A percentile compares a stretch with the other conserved stretches of the same genome.
Evolutionary conservation across 225 moss, liverwort and hornwort species (phyloP).

Genomic region (Polytrichum formosum): DNA sequence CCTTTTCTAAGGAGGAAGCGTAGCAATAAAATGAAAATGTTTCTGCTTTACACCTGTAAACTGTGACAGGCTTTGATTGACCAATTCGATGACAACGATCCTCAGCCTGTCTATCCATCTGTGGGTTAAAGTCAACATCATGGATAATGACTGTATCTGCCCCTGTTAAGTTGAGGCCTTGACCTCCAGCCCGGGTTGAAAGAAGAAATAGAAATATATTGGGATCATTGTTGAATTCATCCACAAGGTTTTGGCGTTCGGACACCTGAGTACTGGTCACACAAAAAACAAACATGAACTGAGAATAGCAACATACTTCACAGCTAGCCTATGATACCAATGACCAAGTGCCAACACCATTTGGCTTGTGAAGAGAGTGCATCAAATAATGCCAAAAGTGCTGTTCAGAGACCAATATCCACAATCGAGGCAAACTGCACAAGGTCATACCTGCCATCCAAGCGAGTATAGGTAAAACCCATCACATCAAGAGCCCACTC

Average conservation of each 20-base stretch:
- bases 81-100: slow-evolving; percentile 98
- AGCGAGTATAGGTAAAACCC: slow-evolving; percentile 72
- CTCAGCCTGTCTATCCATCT: slow-evolving; percentile 99
- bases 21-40: too few species aligned
- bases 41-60: slow-evolving; percentile 53
- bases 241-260: slow-evolving; percentile 82
- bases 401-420: too few species aligned
- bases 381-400: too few species aligned
- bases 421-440: background rate
- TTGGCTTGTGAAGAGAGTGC: too few species aligned
- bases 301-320: background rate
- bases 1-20: too few species aligned
- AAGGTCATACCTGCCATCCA: slow-evolving; percentile 74
- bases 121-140: slow-evolving; percentile 98
- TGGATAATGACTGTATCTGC: slow-evolving; percentile 97
- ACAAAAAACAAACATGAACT: background rate
- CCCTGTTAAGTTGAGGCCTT: slow-evolving; percentile 89
- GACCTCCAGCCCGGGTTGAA: slow-evolving; percentile 95
- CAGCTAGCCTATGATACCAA: too few species aligned
- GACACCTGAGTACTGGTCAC: slow-evolving; percentile 72
- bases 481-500: slow-evolving; percentile 96
- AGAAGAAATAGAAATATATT: slow-evolving; percentile 80
- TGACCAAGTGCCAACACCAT: too few species aligned
- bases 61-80: slow-evolving; percentile 86
- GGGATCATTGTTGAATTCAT: slow-evolving; percentile 79